Evolutionary conservation across 495 filamentous ascomycete genomes (phyloP), one percentile per base, ranked within the genome.

Genomic region (Trypethelium eluteriae): DNA sequence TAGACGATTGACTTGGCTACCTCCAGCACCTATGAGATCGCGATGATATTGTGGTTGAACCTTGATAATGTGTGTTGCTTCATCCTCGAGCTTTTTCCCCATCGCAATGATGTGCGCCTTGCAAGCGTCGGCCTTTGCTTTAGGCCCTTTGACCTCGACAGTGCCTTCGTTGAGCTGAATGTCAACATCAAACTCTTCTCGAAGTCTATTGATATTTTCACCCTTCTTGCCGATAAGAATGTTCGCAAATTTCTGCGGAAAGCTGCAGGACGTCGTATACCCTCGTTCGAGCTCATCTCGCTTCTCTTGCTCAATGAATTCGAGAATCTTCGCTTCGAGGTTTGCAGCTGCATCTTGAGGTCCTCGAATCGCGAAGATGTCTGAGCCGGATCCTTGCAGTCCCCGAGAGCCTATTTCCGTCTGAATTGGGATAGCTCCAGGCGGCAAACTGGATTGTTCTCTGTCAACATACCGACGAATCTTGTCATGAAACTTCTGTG

Each of bases 141-240:
- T 83, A 12, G 86, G 86, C n/a, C 86, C 86, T 75, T 88, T 88
- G 71, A 89, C 80, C 68, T 87, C 85, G 39, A 88, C 85, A 76
- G 85, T 87, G 70, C 86, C 86, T 61, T 88, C 85, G 67, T 85
- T 81, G 41, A 98, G 85, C 73, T 95, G 90, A 70, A 99, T 97
- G 56, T 98, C 94, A 39, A 99, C 95, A 74, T 98, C 95, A 70
- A 95, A 96, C 74, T 94, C 91, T 39, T 98, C 94, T 18, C 92
- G 89, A n/a, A 96, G 81, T 74, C 95, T 93, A 68, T 90, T 91
- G 78, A 98, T 94, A 76, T 93, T 93, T 78, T 92, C 92, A 35
- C 94, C 94, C 47, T 86, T 85, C 75, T 89, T 91, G 66, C 94
- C 94, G 70, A 99, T 97, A 18, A 99, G 82, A 75, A 92, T 87